Conservation (phyloP, 179 eudicot species). For the Kewa caespitosa region DNA sequence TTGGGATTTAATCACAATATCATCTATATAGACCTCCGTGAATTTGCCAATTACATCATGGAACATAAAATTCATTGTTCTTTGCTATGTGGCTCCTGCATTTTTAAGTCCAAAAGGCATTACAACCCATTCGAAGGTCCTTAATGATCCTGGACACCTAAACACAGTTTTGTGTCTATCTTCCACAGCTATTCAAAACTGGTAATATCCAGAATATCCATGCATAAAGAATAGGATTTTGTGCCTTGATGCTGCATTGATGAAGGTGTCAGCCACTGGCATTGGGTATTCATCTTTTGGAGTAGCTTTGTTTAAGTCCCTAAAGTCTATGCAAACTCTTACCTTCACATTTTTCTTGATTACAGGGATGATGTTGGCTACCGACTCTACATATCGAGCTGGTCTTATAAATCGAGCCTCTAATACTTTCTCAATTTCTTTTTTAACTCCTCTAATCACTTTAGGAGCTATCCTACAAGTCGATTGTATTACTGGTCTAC, state of each 20-base stretch:
- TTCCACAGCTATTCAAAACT: background rate
- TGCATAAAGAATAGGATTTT: background rate
- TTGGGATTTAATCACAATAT: too few species aligned
- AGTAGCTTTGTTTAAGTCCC: background rate
- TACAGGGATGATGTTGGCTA: background rate
- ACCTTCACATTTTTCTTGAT: background rate
- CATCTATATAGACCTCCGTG: background rate
- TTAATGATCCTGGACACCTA: background rate
- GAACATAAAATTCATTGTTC: background rate
- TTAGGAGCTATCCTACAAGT: too few species aligned
- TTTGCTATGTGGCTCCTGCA: background rate
- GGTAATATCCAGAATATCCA: background rate
- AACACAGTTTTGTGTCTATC: background rate
- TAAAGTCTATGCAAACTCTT: background rate
- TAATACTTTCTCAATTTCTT: too few species aligned
- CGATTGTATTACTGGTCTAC: background rate
- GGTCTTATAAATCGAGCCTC: too few species aligned
- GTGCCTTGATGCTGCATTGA: background rate
- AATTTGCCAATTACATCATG: background rate
- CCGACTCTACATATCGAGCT: background rate
- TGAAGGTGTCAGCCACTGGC: background rate
- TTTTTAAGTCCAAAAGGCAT: background rate
- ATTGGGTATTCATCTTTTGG: conserved; percentile 7
- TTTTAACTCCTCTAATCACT: too few species aligned
- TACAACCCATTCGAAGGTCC: background rate